These are phyloP conservation scores for Vigna unguiculata DNA, from an alignment of 306 rosid species.

Conservation along the genomic window DNA sequence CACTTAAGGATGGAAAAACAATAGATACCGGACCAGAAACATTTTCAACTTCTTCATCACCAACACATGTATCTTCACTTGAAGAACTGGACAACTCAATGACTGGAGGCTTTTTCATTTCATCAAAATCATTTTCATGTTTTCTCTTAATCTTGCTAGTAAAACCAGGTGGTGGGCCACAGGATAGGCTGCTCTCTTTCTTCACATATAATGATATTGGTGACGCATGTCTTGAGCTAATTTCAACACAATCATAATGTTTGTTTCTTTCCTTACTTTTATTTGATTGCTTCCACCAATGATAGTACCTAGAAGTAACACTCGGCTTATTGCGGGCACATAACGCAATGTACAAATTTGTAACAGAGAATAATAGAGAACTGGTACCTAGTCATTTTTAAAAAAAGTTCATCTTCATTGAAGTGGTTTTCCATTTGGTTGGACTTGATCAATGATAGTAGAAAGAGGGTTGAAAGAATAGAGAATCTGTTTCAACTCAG, in stretches of 20 bases:
- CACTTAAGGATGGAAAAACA: neutral
- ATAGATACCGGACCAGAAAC: constrained; percentile 16
- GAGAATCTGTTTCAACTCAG: too few relatives aligned
- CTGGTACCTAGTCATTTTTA: too few relatives aligned
- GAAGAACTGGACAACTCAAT: neutral
- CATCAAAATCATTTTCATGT: constrained; percentile 5
- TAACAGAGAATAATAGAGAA: too few relatives aligned
- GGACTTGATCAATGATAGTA: too few relatives aligned
- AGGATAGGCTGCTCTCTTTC: neutral
- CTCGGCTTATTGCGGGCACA: constrained; percentile 28
- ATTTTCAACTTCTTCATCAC: constrained; percentile 5
- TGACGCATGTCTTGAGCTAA: neutral
- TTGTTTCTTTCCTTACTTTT: neutral
- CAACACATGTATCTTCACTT: neutral
- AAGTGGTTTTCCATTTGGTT: too few relatives aligned
- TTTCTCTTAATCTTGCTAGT: neutral
- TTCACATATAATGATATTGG: neutral
- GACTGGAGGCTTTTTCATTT: neutral
- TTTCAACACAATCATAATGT: neutral
- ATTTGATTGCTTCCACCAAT: constrained; percentile 55
- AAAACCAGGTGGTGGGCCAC: constrained; percentile 29
- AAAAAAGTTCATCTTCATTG: too few relatives aligned
- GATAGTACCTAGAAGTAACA: constrained; percentile 46
- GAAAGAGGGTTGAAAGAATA: too few relatives aligned
- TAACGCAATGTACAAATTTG: constrained; percentile 33